A percentile compares a stretch with the other conserved stretches of the same genome.
Conservation (phyloP, 139 green algal species). For the Desmodesmus armatus region DNA sequence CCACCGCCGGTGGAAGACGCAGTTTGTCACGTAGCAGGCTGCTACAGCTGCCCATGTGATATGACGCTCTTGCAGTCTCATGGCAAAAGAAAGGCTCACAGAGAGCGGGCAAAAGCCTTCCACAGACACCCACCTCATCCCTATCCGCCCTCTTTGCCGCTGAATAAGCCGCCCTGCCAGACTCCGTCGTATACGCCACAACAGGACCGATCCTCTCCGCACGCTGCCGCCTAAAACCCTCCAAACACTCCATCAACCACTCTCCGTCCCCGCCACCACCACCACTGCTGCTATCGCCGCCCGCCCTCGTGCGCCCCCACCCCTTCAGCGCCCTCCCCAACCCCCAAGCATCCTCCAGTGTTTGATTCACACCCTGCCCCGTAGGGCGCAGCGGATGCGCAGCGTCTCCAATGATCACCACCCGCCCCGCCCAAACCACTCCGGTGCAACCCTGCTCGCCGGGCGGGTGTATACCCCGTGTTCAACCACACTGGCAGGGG, state of each 20-base stretch:
- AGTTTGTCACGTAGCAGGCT: too few species aligned
- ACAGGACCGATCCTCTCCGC: neutral
- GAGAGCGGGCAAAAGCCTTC: neutral
- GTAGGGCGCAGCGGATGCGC: slow-evolving; percentile 55
- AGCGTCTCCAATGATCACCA: slow-evolving; percentile 54
- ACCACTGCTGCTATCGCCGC: neutral
- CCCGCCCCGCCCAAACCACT: slow-evolving; percentile 39
- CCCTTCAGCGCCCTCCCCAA: slow-evolving; percentile 7
- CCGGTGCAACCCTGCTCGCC: neutral
- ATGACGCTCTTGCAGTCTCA: neutral
- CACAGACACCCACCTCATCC: neutral
- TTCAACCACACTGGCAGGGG: slow-evolving; percentile 36
- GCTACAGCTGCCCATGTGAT: neutral
- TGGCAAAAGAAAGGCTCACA: neutral
- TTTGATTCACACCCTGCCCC: slow-evolving; percentile 24
- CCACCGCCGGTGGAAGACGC: too few species aligned
- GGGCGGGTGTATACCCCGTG: slow-evolving; percentile 51
- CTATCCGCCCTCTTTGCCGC: neutral
- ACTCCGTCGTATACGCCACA: neutral
- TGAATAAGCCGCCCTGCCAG: neutral
- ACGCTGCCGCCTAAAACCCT: neutral
- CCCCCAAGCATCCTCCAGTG: slow-evolving; percentile 9
- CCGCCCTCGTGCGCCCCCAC: neutral
- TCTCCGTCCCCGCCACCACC: too few species aligned
- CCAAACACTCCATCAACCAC: too few species aligned